phyloP scores from a whole-genome alignment of 2,329 filamentous ascomycete species.

The Penicillium sp. region DNA sequence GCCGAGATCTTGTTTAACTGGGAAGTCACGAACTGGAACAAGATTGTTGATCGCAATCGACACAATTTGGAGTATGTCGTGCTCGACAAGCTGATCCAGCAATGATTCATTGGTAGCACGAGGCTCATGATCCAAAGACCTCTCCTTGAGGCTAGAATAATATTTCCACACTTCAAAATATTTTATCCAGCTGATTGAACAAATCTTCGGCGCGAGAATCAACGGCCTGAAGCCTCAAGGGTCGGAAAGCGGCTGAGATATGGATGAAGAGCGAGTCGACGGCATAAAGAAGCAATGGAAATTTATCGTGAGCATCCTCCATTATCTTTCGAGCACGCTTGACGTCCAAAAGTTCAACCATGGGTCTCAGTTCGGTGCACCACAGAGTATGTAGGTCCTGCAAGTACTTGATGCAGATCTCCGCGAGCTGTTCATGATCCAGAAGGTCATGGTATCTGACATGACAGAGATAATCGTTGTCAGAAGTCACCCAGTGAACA shows the following conservation, averaged over 20 bases:
- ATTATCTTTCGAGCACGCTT: neutral
- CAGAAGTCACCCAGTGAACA: neutral
- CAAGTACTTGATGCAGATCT: neutral
- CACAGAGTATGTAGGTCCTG: neutral
- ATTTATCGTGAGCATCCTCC: neutral
- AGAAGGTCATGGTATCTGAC: neutral
- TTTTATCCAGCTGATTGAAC: neutral
- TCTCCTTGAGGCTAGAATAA: too few relatives aligned
- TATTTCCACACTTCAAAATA: too few relatives aligned
- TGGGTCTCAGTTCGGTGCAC: neutral
- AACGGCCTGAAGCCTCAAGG: neutral
- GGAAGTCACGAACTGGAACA: too few relatives aligned
- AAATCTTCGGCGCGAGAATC: neutral
- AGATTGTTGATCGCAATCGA: too few relatives aligned
- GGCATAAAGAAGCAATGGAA: neutral
- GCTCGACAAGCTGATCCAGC: too few relatives aligned
- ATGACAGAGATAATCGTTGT: neutral
- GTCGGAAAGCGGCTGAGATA: neutral
- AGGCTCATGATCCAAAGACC: too few relatives aligned
- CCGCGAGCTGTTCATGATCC: neutral
- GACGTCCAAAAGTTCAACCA: neutral
- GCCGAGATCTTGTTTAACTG: too few relatives aligned
- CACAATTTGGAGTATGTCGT: too few relatives aligned
- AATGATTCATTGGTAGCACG: too few relatives aligned
- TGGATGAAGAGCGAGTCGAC: neutral